A percentile compares a stretch with the other conserved stretches of the same genome.
phyloP scores from a whole-genome alignment of 2,329 filamentous ascomycete species.

The Sarocladium oryzae region DNA sequence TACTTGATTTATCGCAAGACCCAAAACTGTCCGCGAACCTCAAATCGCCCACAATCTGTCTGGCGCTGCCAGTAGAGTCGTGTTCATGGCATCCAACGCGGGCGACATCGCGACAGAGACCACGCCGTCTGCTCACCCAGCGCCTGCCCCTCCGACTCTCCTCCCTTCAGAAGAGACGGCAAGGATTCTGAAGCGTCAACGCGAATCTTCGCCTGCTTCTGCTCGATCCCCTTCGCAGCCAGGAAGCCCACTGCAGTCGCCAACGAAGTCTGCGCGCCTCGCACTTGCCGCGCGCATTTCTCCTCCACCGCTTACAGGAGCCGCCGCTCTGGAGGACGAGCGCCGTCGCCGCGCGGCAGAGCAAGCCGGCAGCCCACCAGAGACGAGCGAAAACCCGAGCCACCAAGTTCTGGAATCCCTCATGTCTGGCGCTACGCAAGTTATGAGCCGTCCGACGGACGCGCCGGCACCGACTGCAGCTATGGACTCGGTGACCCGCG shows the following conservation, averaged over 20 bases:
- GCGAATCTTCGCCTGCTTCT: slow-evolving; percentile 39
- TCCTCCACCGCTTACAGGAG: slow-evolving; percentile 41
- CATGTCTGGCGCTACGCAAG: slow-evolving; percentile 44
- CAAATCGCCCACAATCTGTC: neutral
- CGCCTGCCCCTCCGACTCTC: slow-evolving; percentile 22
- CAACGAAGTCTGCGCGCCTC: slow-evolving; percentile 47
- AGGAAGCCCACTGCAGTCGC: slow-evolving; percentile 37
- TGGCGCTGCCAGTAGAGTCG: slow-evolving; percentile 7
- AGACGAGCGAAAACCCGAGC: slow-evolving; percentile 46
- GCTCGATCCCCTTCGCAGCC: slow-evolving; percentile 23
- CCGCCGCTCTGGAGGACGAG: slow-evolving; percentile 48
- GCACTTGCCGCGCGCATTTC: slow-evolving; percentile 36
- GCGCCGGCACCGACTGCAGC: slow-evolving; percentile 40
- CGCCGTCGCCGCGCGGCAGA: slow-evolving; percentile 39
- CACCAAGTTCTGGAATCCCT: slow-evolving; percentile 47
- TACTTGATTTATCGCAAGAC: slow-evolving; percentile 7
- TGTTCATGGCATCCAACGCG: slow-evolving; percentile 47
- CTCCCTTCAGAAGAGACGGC: slow-evolving; percentile 34
- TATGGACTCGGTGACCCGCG: slow-evolving; percentile 27
- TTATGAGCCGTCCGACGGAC: slow-evolving; percentile 51
- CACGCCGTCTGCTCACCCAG: slow-evolving; percentile 32
- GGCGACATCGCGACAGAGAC: slow-evolving; percentile 46
- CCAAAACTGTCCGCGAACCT: neutral
- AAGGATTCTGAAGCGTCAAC: slow-evolving; percentile 37
- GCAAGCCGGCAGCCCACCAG: slow-evolving; percentile 30